Percentiles rank a stretch among this genome's conserved stretches.
These are phyloP conservation scores for Lichtheimia corymbifera DNA, from an alignment of 371 early-diverging fungal genomes.

Conservation along the genomic window DNA sequence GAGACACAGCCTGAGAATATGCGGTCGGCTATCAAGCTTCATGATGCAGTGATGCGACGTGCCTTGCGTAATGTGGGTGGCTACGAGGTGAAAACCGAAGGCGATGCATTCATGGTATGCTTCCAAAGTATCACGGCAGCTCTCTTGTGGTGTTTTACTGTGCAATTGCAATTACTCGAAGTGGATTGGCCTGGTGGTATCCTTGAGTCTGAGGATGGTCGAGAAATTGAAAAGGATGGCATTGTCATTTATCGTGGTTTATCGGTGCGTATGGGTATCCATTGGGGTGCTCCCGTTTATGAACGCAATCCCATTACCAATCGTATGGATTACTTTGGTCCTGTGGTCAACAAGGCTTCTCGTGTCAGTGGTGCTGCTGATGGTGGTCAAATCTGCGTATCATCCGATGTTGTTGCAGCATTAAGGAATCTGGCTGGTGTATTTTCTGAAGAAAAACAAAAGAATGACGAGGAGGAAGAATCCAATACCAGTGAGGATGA, in stretches of 20 bases:
- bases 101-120: constrained; percentile 95
- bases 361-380: constrained; percentile 88
- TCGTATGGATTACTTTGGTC: constrained; percentile 97
- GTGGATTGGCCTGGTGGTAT: constrained; percentile 94
- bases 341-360: constrained; percentile 89
- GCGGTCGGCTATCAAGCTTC: constrained; percentile 87
- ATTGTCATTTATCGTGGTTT: constrained; percentile 82
- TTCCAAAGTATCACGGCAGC: constrained; percentile 89
- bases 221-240: constrained; percentile 68
- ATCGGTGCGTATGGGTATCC: constrained; percentile 95
- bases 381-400: constrained; percentile 88
- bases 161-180: constrained; percentile 80
- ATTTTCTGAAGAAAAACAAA: constrained; percentile 33
- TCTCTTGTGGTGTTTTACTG: constrained; percentile 88
- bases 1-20: constrained; percentile 85
- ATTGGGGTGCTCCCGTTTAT: constrained; percentile 89
- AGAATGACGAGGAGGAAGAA: constrained; percentile 3
- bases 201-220: constrained; percentile 77
- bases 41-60: constrained; percentile 86
- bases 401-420: constrained; percentile 65
- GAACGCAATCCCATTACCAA: constrained; percentile 90
- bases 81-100: constrained; percentile 98
- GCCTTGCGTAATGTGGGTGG: constrained; percentile 84
- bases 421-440: constrained; percentile 43
- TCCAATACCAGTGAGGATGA: constrained; percentile 24